Base-by-base conservation (phyloP, 2,329 filamentous ascomycete species). In the Colletotrichum sp. region DNA sequence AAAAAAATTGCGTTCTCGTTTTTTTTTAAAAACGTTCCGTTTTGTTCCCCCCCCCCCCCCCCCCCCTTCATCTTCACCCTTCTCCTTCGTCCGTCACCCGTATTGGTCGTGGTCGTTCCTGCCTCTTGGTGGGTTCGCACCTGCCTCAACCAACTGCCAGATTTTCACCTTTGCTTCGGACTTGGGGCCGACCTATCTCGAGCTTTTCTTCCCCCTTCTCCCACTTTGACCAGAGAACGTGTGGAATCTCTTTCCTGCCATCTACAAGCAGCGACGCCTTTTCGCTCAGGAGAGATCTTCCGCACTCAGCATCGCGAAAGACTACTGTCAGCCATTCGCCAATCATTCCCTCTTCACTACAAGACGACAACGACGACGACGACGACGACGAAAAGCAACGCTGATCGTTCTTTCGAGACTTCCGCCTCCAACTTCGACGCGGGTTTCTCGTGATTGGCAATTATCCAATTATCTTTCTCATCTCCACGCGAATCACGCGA, bases 401-500 rank as follows among this genome's bases (percentile, higher is more conserved):
- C 4, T 52, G 6, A 21, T 24, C 6, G 10, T 52, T 13, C 10
- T 52, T 7, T 3, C n/a, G n/a, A 13, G 43, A 52, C 12, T 4
- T 4, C 1, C 1, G 2, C n/a, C 3, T 21, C 21, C 43, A 3
- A 0, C 0, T 13, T 13, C 6, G n/a, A 4, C n/a, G n/a, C 43
- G n/a, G 3, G 43, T 1, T 4, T 1, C 3, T 5, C 3, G 4
- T 1, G 16, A 18, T 1, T 43, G 38, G 8, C 16, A 10, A 43
- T 10, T 24, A n/a, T n/a, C n/a, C 7, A 28, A 2, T 2, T 1
- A 1, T 43, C 9, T 43, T n/a, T 9, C 18, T 1, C 18, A n/a
- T 10, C 1, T 9, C 18, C 9, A 10, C n/a, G 43, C 3, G 2
- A 7, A 21, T 52, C 43, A 13, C 43, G n/a, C n/a, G 10, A 52